A percentile compares a stretch with the other conserved stretches of the same genome.
phyloP scores from a whole-genome alignment of 2,329 filamentous ascomycete genomes.

The Dryadomyces sulphureus region DNA sequence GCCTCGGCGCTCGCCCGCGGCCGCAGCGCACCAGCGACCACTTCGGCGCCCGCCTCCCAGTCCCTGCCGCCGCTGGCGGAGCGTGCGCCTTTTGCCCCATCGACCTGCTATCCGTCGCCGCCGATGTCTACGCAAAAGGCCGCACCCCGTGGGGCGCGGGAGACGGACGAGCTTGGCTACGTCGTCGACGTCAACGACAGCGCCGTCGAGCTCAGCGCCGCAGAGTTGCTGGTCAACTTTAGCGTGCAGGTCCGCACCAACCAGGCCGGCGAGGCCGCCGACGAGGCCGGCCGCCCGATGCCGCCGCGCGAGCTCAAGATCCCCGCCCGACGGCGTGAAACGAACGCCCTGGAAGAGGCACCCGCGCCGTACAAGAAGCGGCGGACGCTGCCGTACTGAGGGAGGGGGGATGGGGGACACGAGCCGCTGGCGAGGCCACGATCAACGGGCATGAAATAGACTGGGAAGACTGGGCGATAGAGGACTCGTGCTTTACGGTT shows the following conservation, averaged over 20 bases:
- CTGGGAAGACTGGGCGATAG: neutral
- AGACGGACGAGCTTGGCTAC: neutral
- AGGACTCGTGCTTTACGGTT: neutral
- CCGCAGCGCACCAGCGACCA: neutral
- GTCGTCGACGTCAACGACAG: neutral
- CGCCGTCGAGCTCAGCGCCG: constrained; percentile 3
- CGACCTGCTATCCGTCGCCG: constrained; percentile 1
- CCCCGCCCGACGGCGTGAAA: neutral
- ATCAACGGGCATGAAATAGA: neutral
- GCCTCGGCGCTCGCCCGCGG: neutral
- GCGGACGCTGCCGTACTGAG: neutral
- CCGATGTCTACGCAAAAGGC: neutral
- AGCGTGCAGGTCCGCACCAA: neutral
- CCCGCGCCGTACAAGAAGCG: constrained; percentile 4
- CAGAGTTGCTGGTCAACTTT: constrained; percentile 7
- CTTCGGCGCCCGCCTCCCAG: no score
- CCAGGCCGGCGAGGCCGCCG: neutral
- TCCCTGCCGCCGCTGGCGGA: no score
- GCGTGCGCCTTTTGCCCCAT: neutral
- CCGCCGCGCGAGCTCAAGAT: neutral
- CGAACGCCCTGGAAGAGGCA: neutral
- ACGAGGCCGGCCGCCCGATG: neutral
- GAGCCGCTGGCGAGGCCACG: no score
- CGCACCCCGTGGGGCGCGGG: no score
- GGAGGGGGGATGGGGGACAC: neutral